phyloP scores from a whole-genome alignment of 768 basidiomycete genomes.

The Leccinum pellstonianum region DNA sequence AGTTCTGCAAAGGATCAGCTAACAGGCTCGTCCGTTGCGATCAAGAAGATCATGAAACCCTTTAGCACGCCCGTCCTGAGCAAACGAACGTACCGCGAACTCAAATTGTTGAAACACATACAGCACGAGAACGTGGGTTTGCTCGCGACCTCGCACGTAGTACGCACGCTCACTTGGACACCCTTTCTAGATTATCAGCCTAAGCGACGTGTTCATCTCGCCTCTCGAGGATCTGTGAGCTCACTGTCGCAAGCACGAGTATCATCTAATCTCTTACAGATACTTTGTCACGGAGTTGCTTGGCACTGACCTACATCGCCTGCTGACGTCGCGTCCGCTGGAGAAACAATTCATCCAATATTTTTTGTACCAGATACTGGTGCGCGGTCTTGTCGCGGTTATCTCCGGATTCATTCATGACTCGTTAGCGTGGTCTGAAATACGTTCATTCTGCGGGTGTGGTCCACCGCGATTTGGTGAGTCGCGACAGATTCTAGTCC shows the following conservation, averaged over 20 bases:
- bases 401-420: slow-evolving; percentile 7
- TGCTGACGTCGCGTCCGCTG: slow-evolving; percentile 92
- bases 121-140: slow-evolving; percentile 91
- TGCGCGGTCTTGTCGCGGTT: slow-evolving; percentile 38
- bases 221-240: slow-evolving; percentile 96
- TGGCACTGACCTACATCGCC: slow-evolving; percentile 96
- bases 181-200: slow-evolving; percentile 82
- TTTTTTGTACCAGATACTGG: slow-evolving; percentile 98
- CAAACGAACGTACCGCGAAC: slow-evolving; percentile 96
- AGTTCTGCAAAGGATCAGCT: slow-evolving; percentile 96
- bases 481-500: slow-evolving; percentile 24
- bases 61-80: slow-evolving; percentile 98
- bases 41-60: slow-evolving; percentile 99
- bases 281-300: slow-evolving; percentile 99
- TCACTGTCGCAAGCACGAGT: neutral
- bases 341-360: slow-evolving; percentile 99
- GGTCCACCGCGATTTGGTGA: slow-evolving; percentile 91
- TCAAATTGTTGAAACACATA: slow-evolving; percentile 97
- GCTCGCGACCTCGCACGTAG: neutral
- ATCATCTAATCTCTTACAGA: slow-evolving; percentile 41
- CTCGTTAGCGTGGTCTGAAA: slow-evolving; percentile 85
- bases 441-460: slow-evolving; percentile 99
- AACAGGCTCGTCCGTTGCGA: slow-evolving; percentile 89
- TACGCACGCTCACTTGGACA: neutral
- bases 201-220: slow-evolving; percentile 99